Conservation (phyloP, 805 yeast species). For the Metschnikowia noctiluminum region DNA sequence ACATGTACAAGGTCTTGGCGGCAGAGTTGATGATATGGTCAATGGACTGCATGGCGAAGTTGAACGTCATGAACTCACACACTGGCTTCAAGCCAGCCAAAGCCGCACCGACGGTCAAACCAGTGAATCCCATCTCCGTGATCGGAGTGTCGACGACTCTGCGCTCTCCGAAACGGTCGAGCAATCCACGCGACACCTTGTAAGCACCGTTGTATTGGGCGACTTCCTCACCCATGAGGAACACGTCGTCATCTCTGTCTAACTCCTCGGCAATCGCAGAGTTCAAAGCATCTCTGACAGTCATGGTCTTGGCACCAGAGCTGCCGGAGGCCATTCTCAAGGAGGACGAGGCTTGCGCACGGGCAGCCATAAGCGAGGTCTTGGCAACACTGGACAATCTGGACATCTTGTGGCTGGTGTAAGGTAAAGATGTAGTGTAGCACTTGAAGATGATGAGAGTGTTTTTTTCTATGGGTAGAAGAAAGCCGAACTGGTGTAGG, state of each 20-base stretch:
- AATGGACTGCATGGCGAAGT: constrained; percentile 99
- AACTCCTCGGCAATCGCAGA: constrained; percentile 95
- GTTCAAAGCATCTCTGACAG: constrained; percentile 97
- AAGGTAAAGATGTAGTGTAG: no score
- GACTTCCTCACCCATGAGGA: constrained; percentile 98
- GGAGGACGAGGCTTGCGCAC: constrained; percentile 21
- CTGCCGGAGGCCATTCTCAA: constrained; percentile 45
- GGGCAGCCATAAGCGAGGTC: constrained; percentile 40
- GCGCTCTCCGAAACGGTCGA: constrained; percentile 92
- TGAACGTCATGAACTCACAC: constrained; percentile 98
- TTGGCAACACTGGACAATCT: constrained; percentile 39
- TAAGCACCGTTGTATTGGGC: constrained; percentile 99
- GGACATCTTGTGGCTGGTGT: constrained; percentile 15
- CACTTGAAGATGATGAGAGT: no score
- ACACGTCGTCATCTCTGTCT: constrained; percentile 92
- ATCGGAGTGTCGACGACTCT: constrained; percentile 96
- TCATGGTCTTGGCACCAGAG: constrained; percentile 58
- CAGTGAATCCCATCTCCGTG: constrained; percentile 98
- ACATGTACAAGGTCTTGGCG: constrained; percentile 98
- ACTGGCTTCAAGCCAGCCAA: constrained; percentile 94
- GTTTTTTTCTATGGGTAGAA: no score
- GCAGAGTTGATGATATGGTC: constrained; percentile 98
- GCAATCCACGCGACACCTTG: constrained; percentile 91
- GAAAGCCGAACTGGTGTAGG: no score
- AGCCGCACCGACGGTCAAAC: constrained; percentile 94